Evolutionary conservation across 2,329 filamentous ascomycete genomes (phyloP).

Genomic region (Calonectria naviculata): DNA sequence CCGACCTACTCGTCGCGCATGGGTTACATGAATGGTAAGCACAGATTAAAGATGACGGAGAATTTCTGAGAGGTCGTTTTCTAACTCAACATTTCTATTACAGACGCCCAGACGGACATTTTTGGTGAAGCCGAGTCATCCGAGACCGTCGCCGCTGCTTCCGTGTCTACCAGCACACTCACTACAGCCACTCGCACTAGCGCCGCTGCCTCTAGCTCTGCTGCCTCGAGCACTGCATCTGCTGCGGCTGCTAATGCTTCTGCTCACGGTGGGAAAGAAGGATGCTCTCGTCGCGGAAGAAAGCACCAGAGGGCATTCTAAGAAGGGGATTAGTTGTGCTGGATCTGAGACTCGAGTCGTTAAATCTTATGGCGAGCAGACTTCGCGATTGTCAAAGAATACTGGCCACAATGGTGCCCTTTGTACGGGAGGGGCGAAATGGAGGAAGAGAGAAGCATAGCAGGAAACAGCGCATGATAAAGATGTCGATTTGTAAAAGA

Average conservation of each 20-base stretch:
- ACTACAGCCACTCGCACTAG: not conserved
- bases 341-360: no score
- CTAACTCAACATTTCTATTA: not conserved
- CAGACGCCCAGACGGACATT: conserved; percentile 14
- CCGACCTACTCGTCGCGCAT: conserved; percentile 16
- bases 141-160: not conserved
- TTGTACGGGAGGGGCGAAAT: no score
- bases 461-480: no score
- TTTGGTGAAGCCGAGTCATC: not conserved
- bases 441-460: no score
- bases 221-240: not conserved
- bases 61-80: not conserved
- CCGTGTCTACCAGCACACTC: not conserved
- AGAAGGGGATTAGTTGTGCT: no score
- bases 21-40: conserved; percentile 11
- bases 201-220: not conserved
- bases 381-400: no score
- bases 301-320: no score
- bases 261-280: not conserved
- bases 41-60: not conserved
- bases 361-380: no score
- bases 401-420: no score
- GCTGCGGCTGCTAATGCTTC: not conserved
- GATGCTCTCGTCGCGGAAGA: not conserved
- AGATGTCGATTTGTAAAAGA: no score